A percentile compares a stretch with the other conserved stretches of the same genome.
Evolutionary conservation across 257 asterid species (phyloP).

Genomic region (Lantana camara): DNA sequence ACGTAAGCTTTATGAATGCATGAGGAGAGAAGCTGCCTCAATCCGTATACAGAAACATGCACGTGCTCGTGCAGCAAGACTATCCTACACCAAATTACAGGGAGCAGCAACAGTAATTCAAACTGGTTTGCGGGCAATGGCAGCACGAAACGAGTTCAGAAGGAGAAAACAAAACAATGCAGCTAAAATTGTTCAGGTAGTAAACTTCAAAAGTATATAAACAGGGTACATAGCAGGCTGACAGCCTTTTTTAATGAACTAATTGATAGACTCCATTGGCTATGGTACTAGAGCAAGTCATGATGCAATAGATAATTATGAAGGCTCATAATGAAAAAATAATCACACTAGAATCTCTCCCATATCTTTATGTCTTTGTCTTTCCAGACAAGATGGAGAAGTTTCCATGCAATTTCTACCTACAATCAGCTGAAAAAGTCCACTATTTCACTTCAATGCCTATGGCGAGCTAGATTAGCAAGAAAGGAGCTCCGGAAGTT

Average conservation of each 20-base stretch:
- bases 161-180: slow-evolving; percentile 73
- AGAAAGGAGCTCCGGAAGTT: slow-evolving; percentile 86
- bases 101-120: slow-evolving; percentile 75
- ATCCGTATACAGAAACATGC: slow-evolving; percentile 79
- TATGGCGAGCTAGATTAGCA: slow-evolving; percentile 87
- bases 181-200: slow-evolving; percentile 79
- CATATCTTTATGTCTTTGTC: slow-evolving; percentile 21
- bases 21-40: slow-evolving; percentile 90
- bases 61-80: slow-evolving; percentile 71
- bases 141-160: slow-evolving; percentile 79
- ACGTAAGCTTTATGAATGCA: slow-evolving; percentile 60
- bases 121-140: slow-evolving; percentile 86
- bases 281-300: neutral
- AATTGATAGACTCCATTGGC: neutral
- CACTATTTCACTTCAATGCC: slow-evolving; percentile 71
- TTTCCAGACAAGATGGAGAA: slow-evolving; percentile 79
- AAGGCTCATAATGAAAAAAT: neutral
- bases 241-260: neutral
- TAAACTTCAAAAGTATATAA: neutral
- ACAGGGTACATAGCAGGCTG: neutral
- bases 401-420: slow-evolving; percentile 57
- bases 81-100: slow-evolving; percentile 56
- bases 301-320: neutral
- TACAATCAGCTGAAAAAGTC: slow-evolving; percentile 63
- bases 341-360: neutral